Percentiles rank a stretch among this genome's conserved stretches.
These are phyloP conservation scores for Lactifluus echinatus DNA, from an alignment of 768 basidiomycete species.

Conservation along the genomic window DNA sequence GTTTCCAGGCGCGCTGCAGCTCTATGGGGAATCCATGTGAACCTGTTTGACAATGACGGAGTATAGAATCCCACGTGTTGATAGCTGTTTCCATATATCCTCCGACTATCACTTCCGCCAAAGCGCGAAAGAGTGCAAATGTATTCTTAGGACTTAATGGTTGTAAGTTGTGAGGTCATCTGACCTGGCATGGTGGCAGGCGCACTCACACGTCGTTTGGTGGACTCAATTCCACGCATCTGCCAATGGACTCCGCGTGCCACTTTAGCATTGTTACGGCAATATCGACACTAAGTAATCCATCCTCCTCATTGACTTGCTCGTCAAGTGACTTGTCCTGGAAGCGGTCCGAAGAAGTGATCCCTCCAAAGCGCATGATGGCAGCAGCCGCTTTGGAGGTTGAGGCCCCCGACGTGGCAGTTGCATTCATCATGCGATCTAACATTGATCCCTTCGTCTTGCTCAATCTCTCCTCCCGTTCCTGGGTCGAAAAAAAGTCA, in stretches of 20 bases:
- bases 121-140: slow-evolving; percentile 68
- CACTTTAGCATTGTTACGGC: slow-evolving; percentile 92
- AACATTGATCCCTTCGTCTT: slow-evolving; percentile 71
- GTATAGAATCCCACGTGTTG: slow-evolving; percentile 57
- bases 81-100: slow-evolving; percentile 87
- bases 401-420: slow-evolving; percentile 47
- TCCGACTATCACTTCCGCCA: slow-evolving; percentile 78
- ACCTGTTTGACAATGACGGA: not conserved
- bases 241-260: slow-evolving; percentile 95
- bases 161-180: not conserved
- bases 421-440: slow-evolving; percentile 85
- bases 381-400: slow-evolving; percentile 80
- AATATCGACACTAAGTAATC: slow-evolving; percentile 59
- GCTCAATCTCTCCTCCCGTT: slow-evolving; percentile 39
- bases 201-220: slow-evolving; percentile 71
- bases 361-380: slow-evolving; percentile 84
- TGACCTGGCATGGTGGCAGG: not conserved
- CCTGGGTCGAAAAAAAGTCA: slow-evolving; percentile 26
- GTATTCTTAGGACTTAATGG: slow-evolving; percentile 73
- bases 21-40: slow-evolving; percentile 31
- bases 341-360: slow-evolving; percentile 40
- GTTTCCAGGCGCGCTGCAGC: slow-evolving; percentile 62
- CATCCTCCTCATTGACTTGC: slow-evolving; percentile 71
- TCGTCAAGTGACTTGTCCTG: slow-evolving; percentile 56
- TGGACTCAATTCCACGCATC: slow-evolving; percentile 85